These are phyloP conservation scores for Vigna angularis DNA, from an alignment of 306 rosid genomes.

Conservation along the genomic window DNA sequence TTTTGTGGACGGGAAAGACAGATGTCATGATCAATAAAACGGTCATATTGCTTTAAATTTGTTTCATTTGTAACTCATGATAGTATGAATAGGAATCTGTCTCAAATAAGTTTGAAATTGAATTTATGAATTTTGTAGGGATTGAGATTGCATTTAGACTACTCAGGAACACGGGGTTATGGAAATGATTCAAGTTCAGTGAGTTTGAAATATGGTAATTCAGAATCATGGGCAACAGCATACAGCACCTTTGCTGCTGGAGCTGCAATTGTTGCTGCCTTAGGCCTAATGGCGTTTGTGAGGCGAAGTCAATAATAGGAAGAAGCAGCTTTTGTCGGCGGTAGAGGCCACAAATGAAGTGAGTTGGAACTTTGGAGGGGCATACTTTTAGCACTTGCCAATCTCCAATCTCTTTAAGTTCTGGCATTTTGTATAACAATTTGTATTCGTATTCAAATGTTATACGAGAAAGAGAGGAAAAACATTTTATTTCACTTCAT, in stretches of 20 bases:
- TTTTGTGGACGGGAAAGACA: too few species aligned
- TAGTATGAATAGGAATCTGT: background rate
- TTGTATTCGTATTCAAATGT: slow-evolving; percentile 23
- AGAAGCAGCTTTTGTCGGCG: slow-evolving; percentile 24
- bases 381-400: slow-evolving; percentile 45
- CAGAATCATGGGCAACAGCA: slow-evolving; percentile 74
- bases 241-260: slow-evolving; percentile 73
- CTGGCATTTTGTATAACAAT: slow-evolving; percentile 37
- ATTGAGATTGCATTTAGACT: slow-evolving; percentile 89
- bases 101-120: slow-evolving; percentile 35
- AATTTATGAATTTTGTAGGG: slow-evolving; percentile 61
- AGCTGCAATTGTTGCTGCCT: slow-evolving; percentile 72
- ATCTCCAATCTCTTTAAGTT: slow-evolving; percentile 14
- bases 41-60: too few species aligned
- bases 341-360: slow-evolving; percentile 29
- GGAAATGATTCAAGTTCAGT: slow-evolving; percentile 45
- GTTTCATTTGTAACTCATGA: too few species aligned
- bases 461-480: slow-evolving; percentile 1
- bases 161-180: slow-evolving; percentile 54
- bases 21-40: too few species aligned
- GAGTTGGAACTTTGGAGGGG: slow-evolving; percentile 43
- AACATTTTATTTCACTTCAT: background rate
- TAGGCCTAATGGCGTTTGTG: slow-evolving; percentile 68
- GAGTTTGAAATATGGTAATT: slow-evolving; percentile 50
- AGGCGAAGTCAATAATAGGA: slow-evolving; percentile 42